A percentile compares a stretch with the other conserved stretches of the same genome.
These are phyloP conservation scores for Rhodotorula kratochvilovae DNA, from an alignment of 768 basidiomycete species.

Conservation along the genomic window DNA sequence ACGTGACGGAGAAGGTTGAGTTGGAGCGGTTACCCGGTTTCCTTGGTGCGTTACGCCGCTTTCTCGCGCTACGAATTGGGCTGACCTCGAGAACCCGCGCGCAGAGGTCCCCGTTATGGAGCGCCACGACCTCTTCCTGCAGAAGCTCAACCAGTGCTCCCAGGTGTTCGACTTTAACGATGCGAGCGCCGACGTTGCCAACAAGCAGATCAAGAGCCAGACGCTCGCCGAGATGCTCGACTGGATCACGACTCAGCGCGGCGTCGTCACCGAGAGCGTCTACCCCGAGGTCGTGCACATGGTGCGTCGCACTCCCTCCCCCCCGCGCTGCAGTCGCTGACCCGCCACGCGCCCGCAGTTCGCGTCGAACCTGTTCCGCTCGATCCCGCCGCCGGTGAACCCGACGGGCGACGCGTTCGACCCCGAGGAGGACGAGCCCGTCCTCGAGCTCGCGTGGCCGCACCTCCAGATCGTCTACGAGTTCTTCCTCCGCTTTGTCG, in stretches of 20 bases:
- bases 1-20: slow-evolving; percentile 92
- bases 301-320: slow-evolving; percentile 56
- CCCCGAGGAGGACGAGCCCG: slow-evolving; percentile 98
- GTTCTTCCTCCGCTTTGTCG: slow-evolving; percentile 98
- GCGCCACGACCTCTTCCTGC: slow-evolving; percentile 83
- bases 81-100: background rate
- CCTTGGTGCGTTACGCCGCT: slow-evolving; percentile 59
- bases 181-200: slow-evolving; percentile 86
- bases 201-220: slow-evolving; percentile 98
- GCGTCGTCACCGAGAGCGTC: slow-evolving; percentile 91
- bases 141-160: slow-evolving; percentile 90
- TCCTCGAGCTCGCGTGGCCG: slow-evolving; percentile 97
- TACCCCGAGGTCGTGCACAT: slow-evolving; percentile 99
- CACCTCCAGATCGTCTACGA: slow-evolving; percentile 99
- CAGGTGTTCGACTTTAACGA: slow-evolving; percentile 99
- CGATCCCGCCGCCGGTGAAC: slow-evolving; percentile 98
- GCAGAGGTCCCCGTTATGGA: slow-evolving; percentile 83
- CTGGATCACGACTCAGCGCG: slow-evolving; percentile 93
- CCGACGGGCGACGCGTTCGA: slow-evolving; percentile 98
- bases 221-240: slow-evolving; percentile 98
- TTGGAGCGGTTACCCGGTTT: slow-evolving; percentile 91
- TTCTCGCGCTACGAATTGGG: too few relatives aligned
- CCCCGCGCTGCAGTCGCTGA: background rate
- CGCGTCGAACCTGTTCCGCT: slow-evolving; percentile 95
- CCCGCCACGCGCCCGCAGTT: slow-evolving; percentile 58